Conservation (phyloP, 2,329 filamentous ascomycete species). For the Sclerotinia nivalis region DNA sequence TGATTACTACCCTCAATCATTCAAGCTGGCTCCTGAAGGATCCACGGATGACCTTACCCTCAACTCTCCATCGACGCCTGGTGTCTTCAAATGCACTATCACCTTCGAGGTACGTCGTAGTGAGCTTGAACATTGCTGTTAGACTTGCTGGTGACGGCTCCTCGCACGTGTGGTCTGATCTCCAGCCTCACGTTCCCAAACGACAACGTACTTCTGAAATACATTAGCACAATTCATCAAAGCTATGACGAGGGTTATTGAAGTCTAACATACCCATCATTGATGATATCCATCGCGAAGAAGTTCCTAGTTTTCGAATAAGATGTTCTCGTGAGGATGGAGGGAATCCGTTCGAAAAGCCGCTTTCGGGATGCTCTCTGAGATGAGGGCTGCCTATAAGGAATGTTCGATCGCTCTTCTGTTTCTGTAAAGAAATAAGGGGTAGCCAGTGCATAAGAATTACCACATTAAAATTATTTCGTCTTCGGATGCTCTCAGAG, state of each 20-base stretch:
- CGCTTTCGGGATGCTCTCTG: background rate
- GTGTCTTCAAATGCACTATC: background rate
- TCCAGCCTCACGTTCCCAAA: background rate
- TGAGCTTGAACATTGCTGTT: background rate
- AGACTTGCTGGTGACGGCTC: background rate
- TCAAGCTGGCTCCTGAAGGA: background rate
- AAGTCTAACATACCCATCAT: background rate
- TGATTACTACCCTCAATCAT: background rate
- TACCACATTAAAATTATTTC: background rate
- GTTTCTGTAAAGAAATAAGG: background rate
- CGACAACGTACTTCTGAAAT: background rate
- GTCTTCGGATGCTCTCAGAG: background rate
- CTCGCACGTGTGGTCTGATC: no score
- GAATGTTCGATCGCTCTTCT: background rate
- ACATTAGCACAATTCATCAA: background rate
- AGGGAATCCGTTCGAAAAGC: background rate
- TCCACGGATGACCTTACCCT: background rate
- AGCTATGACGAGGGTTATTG: background rate
- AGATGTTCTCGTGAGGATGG: background rate
- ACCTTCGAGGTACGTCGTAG: background rate
- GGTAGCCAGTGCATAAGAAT: background rate
- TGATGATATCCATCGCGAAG: background rate
- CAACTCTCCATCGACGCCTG: background rate
- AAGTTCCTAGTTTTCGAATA: background rate
- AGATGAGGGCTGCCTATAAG: background rate